A percentile compares a stretch with the other conserved stretches of the same genome.
These are phyloP conservation scores for Niveomyces coronatus DNA, from an alignment of 2,329 filamentous ascomycete species.

Conservation along the genomic window DNA sequence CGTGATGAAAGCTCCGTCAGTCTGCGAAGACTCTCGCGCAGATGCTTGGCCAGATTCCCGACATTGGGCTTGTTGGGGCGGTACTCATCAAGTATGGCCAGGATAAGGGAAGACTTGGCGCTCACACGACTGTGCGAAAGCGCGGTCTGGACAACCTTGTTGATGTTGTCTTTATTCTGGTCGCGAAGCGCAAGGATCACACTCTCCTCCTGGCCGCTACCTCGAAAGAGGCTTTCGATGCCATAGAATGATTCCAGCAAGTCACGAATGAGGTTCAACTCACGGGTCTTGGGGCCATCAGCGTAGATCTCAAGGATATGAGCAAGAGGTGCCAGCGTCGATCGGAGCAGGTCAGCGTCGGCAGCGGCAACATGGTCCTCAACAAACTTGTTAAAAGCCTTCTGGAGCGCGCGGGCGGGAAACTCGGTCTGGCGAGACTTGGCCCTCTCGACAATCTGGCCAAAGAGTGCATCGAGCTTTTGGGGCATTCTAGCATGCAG, in stretches of 20 bases:
- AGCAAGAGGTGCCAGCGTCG: constrained; percentile 63
- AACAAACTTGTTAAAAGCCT: constrained; percentile 78
- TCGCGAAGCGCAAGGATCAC: constrained; percentile 90
- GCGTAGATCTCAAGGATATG: constrained; percentile 70
- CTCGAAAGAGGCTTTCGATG: constrained; percentile 81
- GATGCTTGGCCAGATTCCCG: constrained; percentile 79
- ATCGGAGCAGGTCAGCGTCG: constrained; percentile 65
- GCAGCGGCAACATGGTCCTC: constrained; percentile 68
- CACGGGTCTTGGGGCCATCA: constrained; percentile 84
- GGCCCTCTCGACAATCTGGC: constrained; percentile 76
- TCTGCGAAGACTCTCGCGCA: constrained; percentile 72
- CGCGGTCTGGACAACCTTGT: constrained; percentile 75
- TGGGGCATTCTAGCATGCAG: constrained; percentile 96
- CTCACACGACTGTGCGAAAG: constrained; percentile 88
- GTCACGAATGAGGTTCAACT: constrained; percentile 69
- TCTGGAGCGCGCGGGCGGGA: constrained; percentile 76
- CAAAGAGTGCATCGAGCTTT: constrained; percentile 75
- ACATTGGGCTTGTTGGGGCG: constrained; percentile 86
- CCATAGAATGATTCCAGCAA: constrained; percentile 75
- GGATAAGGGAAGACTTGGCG: constrained; percentile 85
- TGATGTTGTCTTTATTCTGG: constrained; percentile 87
- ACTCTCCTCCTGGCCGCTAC: constrained; percentile 83
- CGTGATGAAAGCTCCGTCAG: constrained; percentile 77
- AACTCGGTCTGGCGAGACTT: constrained; percentile 74
- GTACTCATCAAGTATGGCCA: constrained; percentile 90